Conservation (phyloP, 352 stramenopile species). For the Pythium dissotocum region DNA sequence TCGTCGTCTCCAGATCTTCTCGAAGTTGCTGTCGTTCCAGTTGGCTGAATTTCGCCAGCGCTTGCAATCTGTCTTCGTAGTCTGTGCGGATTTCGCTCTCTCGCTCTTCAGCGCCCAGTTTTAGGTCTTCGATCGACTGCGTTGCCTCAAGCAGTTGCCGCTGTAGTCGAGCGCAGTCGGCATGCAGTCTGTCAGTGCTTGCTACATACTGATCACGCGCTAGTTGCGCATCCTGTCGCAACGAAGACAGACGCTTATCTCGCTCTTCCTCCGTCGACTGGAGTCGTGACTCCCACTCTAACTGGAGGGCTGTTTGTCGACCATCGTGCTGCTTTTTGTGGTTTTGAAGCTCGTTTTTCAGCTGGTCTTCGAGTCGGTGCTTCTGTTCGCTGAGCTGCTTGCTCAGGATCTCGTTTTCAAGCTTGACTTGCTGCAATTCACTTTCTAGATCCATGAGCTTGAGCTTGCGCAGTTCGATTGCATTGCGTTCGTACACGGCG, state of each 20-base stretch:
- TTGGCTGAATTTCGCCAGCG: slow-evolving; percentile 8
- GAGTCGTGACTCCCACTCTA: slow-evolving; percentile 34
- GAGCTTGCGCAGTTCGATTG: slow-evolving; percentile 49
- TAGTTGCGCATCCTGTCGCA: slow-evolving; percentile 46
- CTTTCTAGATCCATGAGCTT: slow-evolving; percentile 60
- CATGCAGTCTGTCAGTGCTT: slow-evolving; percentile 50
- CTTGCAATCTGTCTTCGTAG: slow-evolving; percentile 26
- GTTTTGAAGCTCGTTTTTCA: slow-evolving; percentile 34
- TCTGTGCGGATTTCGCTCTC: slow-evolving; percentile 27
- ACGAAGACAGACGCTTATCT: slow-evolving; percentile 30
- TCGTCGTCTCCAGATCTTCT: slow-evolving; percentile 41
- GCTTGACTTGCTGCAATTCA: slow-evolving; percentile 65
- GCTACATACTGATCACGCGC: slow-evolving; percentile 59
- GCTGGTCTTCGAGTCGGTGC: slow-evolving; percentile 35
- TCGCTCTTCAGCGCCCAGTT: slow-evolving; percentile 38
- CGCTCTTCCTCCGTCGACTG: slow-evolving; percentile 30
- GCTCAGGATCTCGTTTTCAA: slow-evolving; percentile 71
- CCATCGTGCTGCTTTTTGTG: slow-evolving; percentile 31
- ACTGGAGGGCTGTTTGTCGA: slow-evolving; percentile 29
- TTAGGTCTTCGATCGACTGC: slow-evolving; percentile 41
- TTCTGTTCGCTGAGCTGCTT: slow-evolving; percentile 54
- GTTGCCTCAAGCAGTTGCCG: slow-evolving; percentile 32
- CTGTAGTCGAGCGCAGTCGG: slow-evolving; percentile 38
- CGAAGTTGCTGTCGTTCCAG: slow-evolving; percentile 24
- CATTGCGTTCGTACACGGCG: slow-evolving; percentile 55